phyloP scores from a whole-genome alignment of 176 grass and related monocot genomes.

The Neostapfia colusana region DNA sequence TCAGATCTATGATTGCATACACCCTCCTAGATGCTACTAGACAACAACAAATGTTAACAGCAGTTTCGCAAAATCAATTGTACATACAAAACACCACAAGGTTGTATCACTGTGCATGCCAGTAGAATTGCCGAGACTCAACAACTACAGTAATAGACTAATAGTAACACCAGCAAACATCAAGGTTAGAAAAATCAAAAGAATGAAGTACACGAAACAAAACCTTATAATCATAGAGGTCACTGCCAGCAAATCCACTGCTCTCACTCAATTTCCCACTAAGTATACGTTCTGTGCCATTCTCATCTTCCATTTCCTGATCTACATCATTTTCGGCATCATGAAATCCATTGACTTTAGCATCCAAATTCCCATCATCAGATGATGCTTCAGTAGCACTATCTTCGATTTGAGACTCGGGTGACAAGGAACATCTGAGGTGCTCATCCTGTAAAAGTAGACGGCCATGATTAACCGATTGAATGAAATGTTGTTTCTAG shows the following conservation, averaged over 20 bases:
- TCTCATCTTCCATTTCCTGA: conserved; percentile 76
- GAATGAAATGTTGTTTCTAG: too few species aligned
- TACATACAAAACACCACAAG: neutral
- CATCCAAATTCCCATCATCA: conserved; percentile 68
- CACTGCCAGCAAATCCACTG: conserved; percentile 90
- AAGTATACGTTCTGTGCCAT: conserved; percentile 72
- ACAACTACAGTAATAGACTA: neutral
- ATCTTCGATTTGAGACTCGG: conserved; percentile 85
- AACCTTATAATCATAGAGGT: conserved; percentile 97
- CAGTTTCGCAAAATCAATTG: conserved; percentile 1
- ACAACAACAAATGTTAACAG: conserved; percentile 10
- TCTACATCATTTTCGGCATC: conserved; percentile 91
- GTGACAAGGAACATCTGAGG: conserved; percentile 67
- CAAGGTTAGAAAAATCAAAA: conserved; percentile 16
- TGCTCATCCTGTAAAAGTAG: conserved; percentile 68
- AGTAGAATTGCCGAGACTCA: neutral
- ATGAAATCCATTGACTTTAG: conserved; percentile 86
- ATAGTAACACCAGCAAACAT: conserved; percentile 14
- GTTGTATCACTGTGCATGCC: neutral
- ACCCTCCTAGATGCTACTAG: neutral
- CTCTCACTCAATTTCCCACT: conserved; percentile 98
- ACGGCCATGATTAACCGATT: conserved; percentile 23
- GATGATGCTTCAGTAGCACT: conserved; percentile 82
- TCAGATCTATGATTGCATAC: conserved; percentile 5
- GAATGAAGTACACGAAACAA: conserved; percentile 20